Evolutionary conservation across 495 filamentous ascomycete species (phyloP).

Genomic region (Neohortaea acidophila): DNA sequence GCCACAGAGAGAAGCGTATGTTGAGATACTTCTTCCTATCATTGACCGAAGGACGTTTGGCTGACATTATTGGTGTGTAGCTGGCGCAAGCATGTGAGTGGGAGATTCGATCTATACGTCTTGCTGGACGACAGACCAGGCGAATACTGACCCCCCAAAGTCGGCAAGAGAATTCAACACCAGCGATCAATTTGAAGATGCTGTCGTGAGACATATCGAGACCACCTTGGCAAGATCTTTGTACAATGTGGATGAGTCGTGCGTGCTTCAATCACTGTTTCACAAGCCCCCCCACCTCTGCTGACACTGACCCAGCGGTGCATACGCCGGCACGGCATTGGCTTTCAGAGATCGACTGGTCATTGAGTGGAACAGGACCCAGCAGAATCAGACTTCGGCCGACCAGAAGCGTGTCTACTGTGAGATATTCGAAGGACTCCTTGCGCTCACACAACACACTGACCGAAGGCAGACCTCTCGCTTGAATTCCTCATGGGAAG

Average conservation of each 20-base stretch:
- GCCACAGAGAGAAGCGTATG: slow-evolving; percentile 64
- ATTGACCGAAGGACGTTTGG: neutral
- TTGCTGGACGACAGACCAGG: neutral
- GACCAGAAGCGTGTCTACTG: slow-evolving; percentile 90
- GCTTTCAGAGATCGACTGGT: slow-evolving; percentile 87
- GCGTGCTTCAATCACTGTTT: neutral
- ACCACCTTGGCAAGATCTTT: slow-evolving; percentile 90
- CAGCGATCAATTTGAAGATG: slow-evolving; percentile 60
- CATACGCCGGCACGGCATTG: slow-evolving; percentile 78
- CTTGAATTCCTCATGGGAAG: slow-evolving; percentile 96
- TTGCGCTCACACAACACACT: too few relatives aligned
- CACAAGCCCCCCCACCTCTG: neutral
- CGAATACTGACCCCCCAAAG: neutral
- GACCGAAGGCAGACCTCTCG: slow-evolving; percentile 68
- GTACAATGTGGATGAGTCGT: slow-evolving; percentile 90
- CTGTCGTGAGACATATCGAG: slow-evolving; percentile 86
- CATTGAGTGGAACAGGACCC: slow-evolving; percentile 93
- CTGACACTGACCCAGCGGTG: slow-evolving; percentile 33
- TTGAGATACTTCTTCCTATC: slow-evolving; percentile 5
- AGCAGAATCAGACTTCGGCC: slow-evolving; percentile 79
- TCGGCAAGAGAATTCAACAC: slow-evolving; percentile 41
- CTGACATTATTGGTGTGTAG: slow-evolving; percentile 17
- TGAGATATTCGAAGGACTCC: too few relatives aligned
- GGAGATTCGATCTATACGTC: slow-evolving; percentile 28
- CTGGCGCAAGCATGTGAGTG: slow-evolving; percentile 54